phyloP scores from a whole-genome alignment of 768 basidiomycete species.

The Jaapia argillacea region DNA sequence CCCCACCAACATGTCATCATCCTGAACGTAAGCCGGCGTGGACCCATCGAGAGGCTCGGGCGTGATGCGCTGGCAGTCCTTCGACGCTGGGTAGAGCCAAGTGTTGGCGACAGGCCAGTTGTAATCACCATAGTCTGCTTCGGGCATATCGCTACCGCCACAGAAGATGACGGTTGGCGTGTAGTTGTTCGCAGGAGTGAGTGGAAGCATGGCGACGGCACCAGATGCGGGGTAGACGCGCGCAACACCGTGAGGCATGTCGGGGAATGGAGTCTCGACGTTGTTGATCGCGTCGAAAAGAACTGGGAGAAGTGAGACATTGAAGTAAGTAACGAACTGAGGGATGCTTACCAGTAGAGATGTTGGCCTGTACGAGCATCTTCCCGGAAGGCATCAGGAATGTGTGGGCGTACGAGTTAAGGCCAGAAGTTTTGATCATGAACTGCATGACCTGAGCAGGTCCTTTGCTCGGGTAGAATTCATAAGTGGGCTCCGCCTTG shows the following conservation, averaged over 20 bases:
- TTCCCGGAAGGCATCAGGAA: constrained; percentile 70
- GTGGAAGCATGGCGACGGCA: constrained; percentile 81
- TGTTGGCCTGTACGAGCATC: constrained; percentile 76
- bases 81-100: constrained; percentile 58
- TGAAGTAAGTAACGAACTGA: constrained; percentile 2
- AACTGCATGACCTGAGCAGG: constrained; percentile 50
- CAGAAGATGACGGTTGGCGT: constrained; percentile 83
- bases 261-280: constrained; percentile 50
- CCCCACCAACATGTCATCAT: constrained; percentile 65
- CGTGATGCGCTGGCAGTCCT: constrained; percentile 73
- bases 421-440: constrained; percentile 60
- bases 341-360: constrained; percentile 51
- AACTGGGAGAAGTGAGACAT: constrained; percentile 19
- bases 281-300: constrained; percentile 47
- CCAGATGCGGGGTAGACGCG: constrained; percentile 89
- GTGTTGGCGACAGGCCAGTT: constrained; percentile 64
- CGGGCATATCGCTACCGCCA: constrained; percentile 76
- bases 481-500: constrained; percentile 73
- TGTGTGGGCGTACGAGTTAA: constrained; percentile 69
- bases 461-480: constrained; percentile 66
- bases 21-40: constrained; percentile 47
- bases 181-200: constrained; percentile 85
- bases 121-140: constrained; percentile 68
- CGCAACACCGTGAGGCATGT: constrained; percentile 64
- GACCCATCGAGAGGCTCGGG: constrained; percentile 75